These are phyloP conservation scores for Cladophialophora immunda DNA, from an alignment of 2,329 filamentous ascomycete species.

Conservation along the genomic window DNA sequence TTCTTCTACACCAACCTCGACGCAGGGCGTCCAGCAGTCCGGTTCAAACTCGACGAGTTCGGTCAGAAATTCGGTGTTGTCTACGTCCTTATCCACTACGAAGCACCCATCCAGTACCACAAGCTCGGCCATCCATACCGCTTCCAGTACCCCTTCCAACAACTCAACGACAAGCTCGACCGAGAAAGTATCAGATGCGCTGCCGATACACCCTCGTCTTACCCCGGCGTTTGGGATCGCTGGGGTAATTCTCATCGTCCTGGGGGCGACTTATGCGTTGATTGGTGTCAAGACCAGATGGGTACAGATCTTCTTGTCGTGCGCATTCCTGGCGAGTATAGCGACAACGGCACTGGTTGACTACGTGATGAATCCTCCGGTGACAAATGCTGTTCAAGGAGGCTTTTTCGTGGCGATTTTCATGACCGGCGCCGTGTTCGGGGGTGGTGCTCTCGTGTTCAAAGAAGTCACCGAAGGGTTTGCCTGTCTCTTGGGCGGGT, in stretches of 20 bases:
- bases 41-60: slow-evolving; percentile 13
- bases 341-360: slow-evolving; percentile 82
- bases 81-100: slow-evolving; percentile 4
- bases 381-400: slow-evolving; percentile 79
- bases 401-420: slow-evolving; percentile 83
- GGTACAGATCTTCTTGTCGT: slow-evolving; percentile 82
- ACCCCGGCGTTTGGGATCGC: slow-evolving; percentile 84
- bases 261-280: slow-evolving; percentile 75
- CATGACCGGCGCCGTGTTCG: slow-evolving; percentile 76
- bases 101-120: slow-evolving; percentile 28
- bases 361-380: slow-evolving; percentile 84
- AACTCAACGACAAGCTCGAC: slow-evolving; percentile 25
- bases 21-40: slow-evolving; percentile 8
- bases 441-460: slow-evolving; percentile 78
- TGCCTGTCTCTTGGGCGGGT: slow-evolving; percentile 87
- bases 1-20: slow-evolving; percentile 13
- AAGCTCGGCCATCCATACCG: slow-evolving; percentile 32
- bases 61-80: not conserved
- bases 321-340: slow-evolving; percentile 75
- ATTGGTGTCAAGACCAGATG: slow-evolving; percentile 84
- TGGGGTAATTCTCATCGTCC: slow-evolving; percentile 77
- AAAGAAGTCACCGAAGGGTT: slow-evolving; percentile 83
- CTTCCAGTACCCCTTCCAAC: slow-evolving; percentile 26
- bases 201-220: slow-evolving; percentile 77
- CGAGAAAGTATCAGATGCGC: slow-evolving; percentile 37